A percentile compares a stretch with the other conserved stretches of the same genome.
Conservation (phyloP, 1,139 yeast species). For the Sugiyamaella sp. region DNA sequence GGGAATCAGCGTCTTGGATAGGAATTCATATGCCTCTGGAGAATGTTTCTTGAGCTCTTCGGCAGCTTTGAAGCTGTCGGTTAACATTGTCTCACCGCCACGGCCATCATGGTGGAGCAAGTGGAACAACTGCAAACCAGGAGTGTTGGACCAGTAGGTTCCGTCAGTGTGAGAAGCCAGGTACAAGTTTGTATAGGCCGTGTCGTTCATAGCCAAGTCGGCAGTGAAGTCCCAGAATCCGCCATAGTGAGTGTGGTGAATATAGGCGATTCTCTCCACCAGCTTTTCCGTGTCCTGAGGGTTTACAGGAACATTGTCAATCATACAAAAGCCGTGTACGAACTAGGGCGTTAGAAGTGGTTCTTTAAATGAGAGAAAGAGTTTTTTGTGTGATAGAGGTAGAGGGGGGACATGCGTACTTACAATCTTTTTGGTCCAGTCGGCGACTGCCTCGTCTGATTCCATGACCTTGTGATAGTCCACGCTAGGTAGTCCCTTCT, state of each 20-base stretch:
- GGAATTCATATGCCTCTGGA: slow-evolving; percentile 59
- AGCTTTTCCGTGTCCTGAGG: slow-evolving; percentile 65
- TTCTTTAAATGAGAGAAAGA: too few species aligned
- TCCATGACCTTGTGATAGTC: slow-evolving; percentile 54
- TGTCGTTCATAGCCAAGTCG: slow-evolving; percentile 69
- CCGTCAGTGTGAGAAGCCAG: slow-evolving; percentile 76
- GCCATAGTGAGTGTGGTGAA: slow-evolving; percentile 76
- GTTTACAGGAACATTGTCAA: slow-evolving; percentile 63
- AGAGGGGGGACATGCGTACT: slow-evolving; percentile 6
- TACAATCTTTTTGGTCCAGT: slow-evolving; percentile 59
- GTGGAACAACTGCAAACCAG: slow-evolving; percentile 75
- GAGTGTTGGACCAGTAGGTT: slow-evolving; percentile 77
- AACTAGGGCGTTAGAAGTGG: slow-evolving; percentile 34
- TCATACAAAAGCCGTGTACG: slow-evolving; percentile 64
- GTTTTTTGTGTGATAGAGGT: not conserved
- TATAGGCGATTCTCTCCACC: slow-evolving; percentile 62
- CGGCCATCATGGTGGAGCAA: slow-evolving; percentile 64
- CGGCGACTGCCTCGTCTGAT: slow-evolving; percentile 53
- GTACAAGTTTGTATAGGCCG: slow-evolving; percentile 74
- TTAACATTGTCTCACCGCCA: slow-evolving; percentile 76
- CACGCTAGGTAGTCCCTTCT: slow-evolving; percentile 51
- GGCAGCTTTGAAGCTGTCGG: slow-evolving; percentile 71
- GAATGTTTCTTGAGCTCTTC: slow-evolving; percentile 49
- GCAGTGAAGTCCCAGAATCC: slow-evolving; percentile 84
- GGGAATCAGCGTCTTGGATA: slow-evolving; percentile 59